Evolutionary conservation across 805 yeast genomes (phyloP).

Genomic region (Metschnikowia borealis): DNA sequence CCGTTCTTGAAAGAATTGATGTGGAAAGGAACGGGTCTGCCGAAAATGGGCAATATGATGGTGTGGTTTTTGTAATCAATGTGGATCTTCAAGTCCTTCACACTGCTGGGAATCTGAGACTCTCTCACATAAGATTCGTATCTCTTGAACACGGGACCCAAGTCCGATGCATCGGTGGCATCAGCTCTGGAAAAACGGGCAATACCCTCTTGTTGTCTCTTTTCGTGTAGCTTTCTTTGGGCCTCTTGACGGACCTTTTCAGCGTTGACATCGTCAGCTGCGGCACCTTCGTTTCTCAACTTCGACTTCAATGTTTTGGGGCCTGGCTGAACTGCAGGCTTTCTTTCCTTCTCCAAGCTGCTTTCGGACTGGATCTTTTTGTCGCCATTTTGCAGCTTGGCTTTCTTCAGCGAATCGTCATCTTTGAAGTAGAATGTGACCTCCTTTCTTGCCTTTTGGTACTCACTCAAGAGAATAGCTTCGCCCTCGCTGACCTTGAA

Average conservation of each 20-base stretch:
- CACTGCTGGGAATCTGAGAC: slow-evolving; percentile 80
- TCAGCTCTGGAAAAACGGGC: slow-evolving; percentile 77
- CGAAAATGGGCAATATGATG: slow-evolving; percentile 83
- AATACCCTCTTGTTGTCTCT: slow-evolving; percentile 81
- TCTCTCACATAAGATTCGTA: slow-evolving; percentile 94
- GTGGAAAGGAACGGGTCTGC: slow-evolving; percentile 97
- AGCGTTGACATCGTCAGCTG: slow-evolving; percentile 61
- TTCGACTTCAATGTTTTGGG: slow-evolving; percentile 76
- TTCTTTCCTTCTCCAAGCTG: slow-evolving; percentile 30
- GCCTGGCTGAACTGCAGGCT: slow-evolving; percentile 29
- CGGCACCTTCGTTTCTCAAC: slow-evolving; percentile 68
- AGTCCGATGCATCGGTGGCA: slow-evolving; percentile 59
- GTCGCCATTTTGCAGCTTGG: slow-evolving; percentile 17
- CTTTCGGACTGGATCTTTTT: slow-evolving; percentile 37
- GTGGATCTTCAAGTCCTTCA: slow-evolving; percentile 78
- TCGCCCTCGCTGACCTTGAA: slow-evolving; percentile 60
- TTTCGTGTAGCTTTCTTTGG: slow-evolving; percentile 79
- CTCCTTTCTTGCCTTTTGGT: slow-evolving; percentile 67
- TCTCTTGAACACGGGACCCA: slow-evolving; percentile 75
- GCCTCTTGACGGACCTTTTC: slow-evolving; percentile 78
- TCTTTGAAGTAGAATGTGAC: slow-evolving; percentile 80
- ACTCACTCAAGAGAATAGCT: slow-evolving; percentile 67
- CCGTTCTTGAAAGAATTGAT: slow-evolving; percentile 92
- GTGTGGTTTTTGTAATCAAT: slow-evolving; percentile 88
- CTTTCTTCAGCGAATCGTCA: slow-evolving; percentile 47